Evolutionary conservation across 2,329 filamentous ascomycete genomes (phyloP), one percentile per base, ranked within the genome.

Genomic region (Malbranchea zuffiana): DNA sequence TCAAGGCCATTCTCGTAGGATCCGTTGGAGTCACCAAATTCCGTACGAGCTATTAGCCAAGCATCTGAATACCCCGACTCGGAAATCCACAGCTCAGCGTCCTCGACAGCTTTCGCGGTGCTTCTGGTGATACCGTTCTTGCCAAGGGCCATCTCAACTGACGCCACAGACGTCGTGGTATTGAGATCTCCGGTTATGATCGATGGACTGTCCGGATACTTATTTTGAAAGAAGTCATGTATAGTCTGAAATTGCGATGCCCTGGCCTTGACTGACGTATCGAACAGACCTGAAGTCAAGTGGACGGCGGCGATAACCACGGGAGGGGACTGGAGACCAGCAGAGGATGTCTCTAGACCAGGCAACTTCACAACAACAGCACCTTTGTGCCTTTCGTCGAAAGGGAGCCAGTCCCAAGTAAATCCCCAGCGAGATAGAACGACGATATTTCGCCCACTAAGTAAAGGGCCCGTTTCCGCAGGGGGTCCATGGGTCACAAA

Each of bases 131-230:
- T 69, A 4, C 61, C 55, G n/a, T 68, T 67, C 35, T 61, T 67
- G 39, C 66, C 63, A 1, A 71, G 44, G 0, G 75, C 73, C 3
- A 61, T 56, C 7, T 69, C 59, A 21, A 80, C 68, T 0, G 74
- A 72, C 35, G 64, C 62, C 1, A 62, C 56, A 1, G 77, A 81
- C 0, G 75, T 78, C 5, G 69, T 62, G 16, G 80, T 59, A 46
- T 81, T 81, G 51, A 80, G 76, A 49, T 80, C 75, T 3, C 78
- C 78, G 0, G 71, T 70, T 13, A 82, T 47, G 3, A 80, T 58
- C 61, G 69, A 74, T 3, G 72, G 63, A 24, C 67, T 63, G 0
- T 53, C 37, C 1, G 56, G 44, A 31, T 72, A 68, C 0, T 55
- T 46, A 1, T 43, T 46, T 1, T 54, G 50, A 11, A 80, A 46